These are phyloP conservation scores for Mycena pura DNA, from an alignment of 768 basidiomycete genomes.

Conservation along the genomic window DNA sequence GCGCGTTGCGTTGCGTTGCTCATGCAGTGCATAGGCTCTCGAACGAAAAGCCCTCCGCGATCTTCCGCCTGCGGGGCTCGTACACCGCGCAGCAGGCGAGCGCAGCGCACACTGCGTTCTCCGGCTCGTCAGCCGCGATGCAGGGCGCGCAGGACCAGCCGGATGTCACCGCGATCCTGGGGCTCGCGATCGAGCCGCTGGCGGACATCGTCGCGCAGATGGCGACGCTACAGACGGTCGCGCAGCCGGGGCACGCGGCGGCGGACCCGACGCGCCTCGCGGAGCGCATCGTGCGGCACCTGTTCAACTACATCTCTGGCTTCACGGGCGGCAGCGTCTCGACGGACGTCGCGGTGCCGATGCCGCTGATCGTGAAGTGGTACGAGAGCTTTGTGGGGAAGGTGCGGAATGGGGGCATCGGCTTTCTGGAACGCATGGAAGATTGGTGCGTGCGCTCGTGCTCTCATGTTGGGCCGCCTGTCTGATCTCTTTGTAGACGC, in stretches of 20 bases:
- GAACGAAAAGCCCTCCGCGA: conserved; percentile 89
- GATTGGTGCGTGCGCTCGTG: too few relatives aligned
- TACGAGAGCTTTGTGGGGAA: conserved; percentile 72
- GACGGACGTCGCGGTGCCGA: conserved; percentile 62
- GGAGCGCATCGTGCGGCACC: conserved; percentile 73
- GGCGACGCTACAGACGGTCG: conserved; percentile 38
- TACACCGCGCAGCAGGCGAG: conserved; percentile 48
- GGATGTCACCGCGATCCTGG: conserved; percentile 76
- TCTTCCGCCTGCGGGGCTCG: conserved; percentile 80
- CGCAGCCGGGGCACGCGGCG: conserved; percentile 23
- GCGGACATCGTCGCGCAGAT: conserved; percentile 65
- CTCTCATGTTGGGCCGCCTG: too few relatives aligned
- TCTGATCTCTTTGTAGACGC: too few relatives aligned
- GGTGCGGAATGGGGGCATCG: conserved; percentile 61
- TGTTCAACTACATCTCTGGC: conserved; percentile 77
- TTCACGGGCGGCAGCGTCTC: conserved; percentile 58
- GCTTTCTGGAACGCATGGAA: conserved; percentile 64
- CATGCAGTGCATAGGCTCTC: conserved; percentile 65
- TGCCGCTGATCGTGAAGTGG: conserved; percentile 71
- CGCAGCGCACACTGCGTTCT: conserved; percentile 48
- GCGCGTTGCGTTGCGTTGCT: background rate
- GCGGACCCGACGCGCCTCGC: conserved; percentile 63
- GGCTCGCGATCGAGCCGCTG: conserved; percentile 82
- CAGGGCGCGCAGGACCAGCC: conserved; percentile 42
- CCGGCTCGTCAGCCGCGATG: conserved; percentile 33